A percentile compares a stretch with the other conserved stretches of the same genome.
These are phyloP conservation scores for Malassezia obtusa DNA, from an alignment of 1,284 basidiomycete genomes.

Conservation along the genomic window DNA sequence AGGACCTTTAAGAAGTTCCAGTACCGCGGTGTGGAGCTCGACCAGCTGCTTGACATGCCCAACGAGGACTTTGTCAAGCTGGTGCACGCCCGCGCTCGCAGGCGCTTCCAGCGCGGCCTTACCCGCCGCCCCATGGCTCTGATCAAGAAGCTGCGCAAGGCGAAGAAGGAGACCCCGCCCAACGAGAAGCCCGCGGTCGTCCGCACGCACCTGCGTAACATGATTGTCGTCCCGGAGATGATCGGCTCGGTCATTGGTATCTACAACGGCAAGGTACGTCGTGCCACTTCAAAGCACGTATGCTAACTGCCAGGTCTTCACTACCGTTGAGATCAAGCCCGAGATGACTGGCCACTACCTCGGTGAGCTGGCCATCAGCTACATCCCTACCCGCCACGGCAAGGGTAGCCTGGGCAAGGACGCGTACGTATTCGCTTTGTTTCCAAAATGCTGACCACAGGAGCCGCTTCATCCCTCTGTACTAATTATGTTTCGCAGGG, in stretches of 20 bases:
- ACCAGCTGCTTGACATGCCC: constrained; percentile 88
- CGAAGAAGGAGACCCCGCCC: constrained; percentile 94
- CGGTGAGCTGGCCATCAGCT: constrained; percentile 67
- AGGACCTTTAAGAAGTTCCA: constrained; percentile 97
- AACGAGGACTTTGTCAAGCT: constrained; percentile 71
- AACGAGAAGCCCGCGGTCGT: constrained; percentile 98
- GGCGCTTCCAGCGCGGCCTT: constrained; percentile 96
- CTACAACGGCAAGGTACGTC: constrained; percentile 84
- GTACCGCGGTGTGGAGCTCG: constrained; percentile 80
- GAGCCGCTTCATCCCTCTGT: constrained; percentile 21
- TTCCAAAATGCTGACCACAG: constrained; percentile 7
- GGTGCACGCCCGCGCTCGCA: constrained; percentile 94
- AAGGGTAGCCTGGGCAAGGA: constrained; percentile 20
- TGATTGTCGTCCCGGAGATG: constrained; percentile 99
- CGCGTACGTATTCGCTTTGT: constrained; percentile 9
- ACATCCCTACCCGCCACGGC: constrained; percentile 98
- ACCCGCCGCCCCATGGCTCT: constrained; percentile 97
- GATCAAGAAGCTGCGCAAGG: constrained; percentile 98
- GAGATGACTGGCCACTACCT: constrained; percentile 99
- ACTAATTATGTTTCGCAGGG: constrained; percentile 10
- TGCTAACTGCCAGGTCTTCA: constrained; percentile 23
- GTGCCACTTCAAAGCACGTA: not conserved
- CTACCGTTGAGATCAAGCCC: constrained; percentile 68
- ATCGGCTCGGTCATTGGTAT: constrained; percentile 62
- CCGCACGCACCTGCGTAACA: constrained; percentile 98